Evolutionary conservation across 2,329 filamentous ascomycete genomes (phyloP).

Genomic region (Colletotrichum sojae): DNA sequence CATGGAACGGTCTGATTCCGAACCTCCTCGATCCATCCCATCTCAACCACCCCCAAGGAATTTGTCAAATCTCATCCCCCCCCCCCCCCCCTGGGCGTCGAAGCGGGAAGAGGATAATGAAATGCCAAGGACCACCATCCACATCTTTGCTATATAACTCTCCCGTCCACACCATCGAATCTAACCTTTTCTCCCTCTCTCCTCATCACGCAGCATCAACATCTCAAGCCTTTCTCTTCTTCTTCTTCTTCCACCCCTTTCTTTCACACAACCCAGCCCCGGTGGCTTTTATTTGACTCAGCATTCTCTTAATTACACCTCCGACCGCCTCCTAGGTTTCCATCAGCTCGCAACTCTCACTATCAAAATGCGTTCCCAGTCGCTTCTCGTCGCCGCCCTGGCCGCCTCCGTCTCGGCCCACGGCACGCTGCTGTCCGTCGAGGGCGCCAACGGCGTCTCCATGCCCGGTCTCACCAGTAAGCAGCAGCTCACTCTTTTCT

Average conservation of each 20-base stretch:
- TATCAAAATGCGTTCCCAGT: constrained; percentile 42
- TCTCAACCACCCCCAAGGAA: constrained; percentile 20
- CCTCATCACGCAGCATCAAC: constrained; percentile 38
- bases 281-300: constrained; percentile 29
- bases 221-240: constrained; percentile 39
- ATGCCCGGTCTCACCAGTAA: constrained; percentile 69
- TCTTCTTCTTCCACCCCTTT: constrained; percentile 18
- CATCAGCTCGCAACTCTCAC: constrained; percentile 29
- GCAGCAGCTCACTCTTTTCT: constrained; percentile 25
- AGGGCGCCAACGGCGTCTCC: constrained; percentile 72
- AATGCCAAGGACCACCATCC: constrained; percentile 36
- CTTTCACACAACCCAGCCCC: constrained; percentile 28
- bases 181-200: neutral
- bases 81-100: constrained; percentile 23
- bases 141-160: constrained; percentile 36
- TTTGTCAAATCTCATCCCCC: constrained; percentile 39
- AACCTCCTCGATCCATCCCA: constrained; percentile 33
- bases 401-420: constrained; percentile 64
- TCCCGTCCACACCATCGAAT: constrained; percentile 33
- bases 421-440: constrained; percentile 69
- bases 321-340: constrained; percentile 17
- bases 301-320: constrained; percentile 28
- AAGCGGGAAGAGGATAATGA: constrained; percentile 24
- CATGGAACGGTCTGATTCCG: constrained; percentile 38
- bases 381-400: constrained; percentile 56